phyloP scores from a whole-genome alignment of 73 alveolate species.

The Stentor coeruleus region DNA sequence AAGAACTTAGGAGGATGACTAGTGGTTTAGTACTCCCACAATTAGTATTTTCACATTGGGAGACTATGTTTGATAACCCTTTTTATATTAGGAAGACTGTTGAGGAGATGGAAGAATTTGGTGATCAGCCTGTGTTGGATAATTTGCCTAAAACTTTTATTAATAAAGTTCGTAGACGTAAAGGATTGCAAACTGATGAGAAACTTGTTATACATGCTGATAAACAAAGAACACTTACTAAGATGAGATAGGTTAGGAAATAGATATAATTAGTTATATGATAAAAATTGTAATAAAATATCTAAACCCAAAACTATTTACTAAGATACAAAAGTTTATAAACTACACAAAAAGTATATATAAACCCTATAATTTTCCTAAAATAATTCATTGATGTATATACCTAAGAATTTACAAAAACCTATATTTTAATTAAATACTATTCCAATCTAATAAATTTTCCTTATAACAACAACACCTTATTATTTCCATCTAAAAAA shows the following conservation, averaged over 20 bases:
- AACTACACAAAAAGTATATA: too few relatives aligned
- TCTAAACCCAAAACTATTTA: too few relatives aligned
- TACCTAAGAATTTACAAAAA: too few relatives aligned
- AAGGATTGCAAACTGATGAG: conserved; percentile 89
- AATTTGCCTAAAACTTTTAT: conserved; percentile 91
- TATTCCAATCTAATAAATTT: too few relatives aligned
- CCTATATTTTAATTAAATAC: too few relatives aligned
- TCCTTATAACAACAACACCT: too few relatives aligned
- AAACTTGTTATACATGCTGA: conserved; percentile 89
- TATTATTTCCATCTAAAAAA: too few relatives aligned
- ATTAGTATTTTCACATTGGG: conserved; percentile 91
- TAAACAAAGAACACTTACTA: conserved; percentile 89
- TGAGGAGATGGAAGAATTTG: conserved; percentile 96
- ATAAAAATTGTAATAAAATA: too few relatives aligned
- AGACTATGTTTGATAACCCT: conserved; percentile 90
- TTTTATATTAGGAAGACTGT: conserved; percentile 86
- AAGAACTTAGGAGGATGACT: conserved; percentile 79
- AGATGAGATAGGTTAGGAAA: conserved; percentile 64
- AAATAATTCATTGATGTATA: too few relatives aligned
- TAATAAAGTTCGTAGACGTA: conserved; percentile 87
- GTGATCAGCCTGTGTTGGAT: conserved; percentile 82
- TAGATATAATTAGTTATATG: too few relatives aligned
- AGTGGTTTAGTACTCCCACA: conserved; percentile 93
- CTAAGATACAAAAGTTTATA: too few relatives aligned
- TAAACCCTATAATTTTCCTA: too few relatives aligned